Evolutionary conservation across 2,329 filamentous ascomycete species (phyloP), one percentile per base, ranked within the genome.

Genomic region (Claviceps spartinae): DNA sequence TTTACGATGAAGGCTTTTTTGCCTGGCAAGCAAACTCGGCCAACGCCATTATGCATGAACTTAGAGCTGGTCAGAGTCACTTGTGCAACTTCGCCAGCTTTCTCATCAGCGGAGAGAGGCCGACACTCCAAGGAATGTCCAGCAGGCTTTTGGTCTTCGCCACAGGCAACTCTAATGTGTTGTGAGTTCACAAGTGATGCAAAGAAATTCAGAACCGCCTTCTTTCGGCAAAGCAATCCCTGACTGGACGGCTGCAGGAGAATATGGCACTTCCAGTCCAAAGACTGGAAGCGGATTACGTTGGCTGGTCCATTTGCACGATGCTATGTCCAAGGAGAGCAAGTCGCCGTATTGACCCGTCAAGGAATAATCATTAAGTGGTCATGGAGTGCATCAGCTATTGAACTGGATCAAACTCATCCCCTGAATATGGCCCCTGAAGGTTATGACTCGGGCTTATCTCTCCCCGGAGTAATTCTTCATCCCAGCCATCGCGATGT

Each of bases 1-100:
- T 57, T 13, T 66, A 64, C n/a, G 52, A 55, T 6, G 50, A 56
- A 7, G 56, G 56, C 5, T 58, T 61, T 48, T 43, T 66, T 11
- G 62, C 56, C 0, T 66, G 64, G 64, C 59, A 64, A 42, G 56
- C 58, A 13, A 46, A 14, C 38, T 50, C 37, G 42, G 53, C 4
- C 34, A 56, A 20, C 40, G 54, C 62, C 3, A 54, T 65, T 4
- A 37, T 66, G 2, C 62, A 64, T 18, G 56, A 65, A 30, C 41
- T 65, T 2, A 34, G 45, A 4, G 56, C 55, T 0, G 48, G 53
- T 5, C 48, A 53, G 9, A 60, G 64, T 11, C 52, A 52, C 1
- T 48, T 58, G 6, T 59, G 62, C 40, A 51, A 5, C 55, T 55
- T 43, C 54, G 56, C 1, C 48, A 53, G 16, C 53, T 48, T 22